Percentiles rank a stretch among this genome's conserved stretches.
phyloP scores from a whole-genome alignment of 139 green algal genomes.

The Trebouxia sp. region DNA sequence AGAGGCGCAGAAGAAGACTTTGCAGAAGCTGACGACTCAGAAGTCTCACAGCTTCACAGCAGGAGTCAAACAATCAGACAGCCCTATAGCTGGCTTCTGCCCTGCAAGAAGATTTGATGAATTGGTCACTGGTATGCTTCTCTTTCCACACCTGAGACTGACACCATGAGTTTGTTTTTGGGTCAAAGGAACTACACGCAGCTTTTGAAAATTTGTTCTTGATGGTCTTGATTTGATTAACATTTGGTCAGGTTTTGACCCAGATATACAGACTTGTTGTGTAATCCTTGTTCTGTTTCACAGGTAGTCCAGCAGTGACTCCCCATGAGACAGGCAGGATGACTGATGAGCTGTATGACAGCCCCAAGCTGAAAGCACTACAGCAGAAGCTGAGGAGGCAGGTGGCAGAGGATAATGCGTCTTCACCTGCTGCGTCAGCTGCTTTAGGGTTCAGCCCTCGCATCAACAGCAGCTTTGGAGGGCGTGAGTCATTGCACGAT shows the following conservation, averaged over 20 bases:
- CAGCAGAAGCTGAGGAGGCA: not conserved
- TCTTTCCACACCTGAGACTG: too few species aligned
- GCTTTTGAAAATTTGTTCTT: too few species aligned
- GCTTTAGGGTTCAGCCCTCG: not conserved
- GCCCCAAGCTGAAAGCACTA: not conserved
- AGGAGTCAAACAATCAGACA: too few species aligned
- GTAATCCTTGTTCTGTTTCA: too few species aligned
- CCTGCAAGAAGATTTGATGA: not conserved
- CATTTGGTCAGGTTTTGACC: too few species aligned
- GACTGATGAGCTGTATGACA: not conserved
- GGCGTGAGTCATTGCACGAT: too few species aligned
- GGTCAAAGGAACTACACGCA: too few species aligned
- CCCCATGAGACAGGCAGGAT: not conserved
- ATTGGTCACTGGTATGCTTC: not conserved
- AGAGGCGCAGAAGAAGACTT: conserved; percentile 4
- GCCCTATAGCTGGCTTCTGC: not conserved
- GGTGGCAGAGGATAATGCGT: too few species aligned
- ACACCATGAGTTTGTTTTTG: too few species aligned
- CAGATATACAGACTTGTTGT: too few species aligned
- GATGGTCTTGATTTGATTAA: too few species aligned
- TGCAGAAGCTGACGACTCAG: conserved; percentile 18
- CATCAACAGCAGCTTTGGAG: not conserved
- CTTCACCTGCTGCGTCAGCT: not conserved
- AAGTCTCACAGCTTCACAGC: conserved; percentile 17
- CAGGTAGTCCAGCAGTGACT: not conserved